Evolutionary conservation across 1,284 basidiomycete genomes (phyloP).

Genomic region (Butyriboletus regius): DNA sequence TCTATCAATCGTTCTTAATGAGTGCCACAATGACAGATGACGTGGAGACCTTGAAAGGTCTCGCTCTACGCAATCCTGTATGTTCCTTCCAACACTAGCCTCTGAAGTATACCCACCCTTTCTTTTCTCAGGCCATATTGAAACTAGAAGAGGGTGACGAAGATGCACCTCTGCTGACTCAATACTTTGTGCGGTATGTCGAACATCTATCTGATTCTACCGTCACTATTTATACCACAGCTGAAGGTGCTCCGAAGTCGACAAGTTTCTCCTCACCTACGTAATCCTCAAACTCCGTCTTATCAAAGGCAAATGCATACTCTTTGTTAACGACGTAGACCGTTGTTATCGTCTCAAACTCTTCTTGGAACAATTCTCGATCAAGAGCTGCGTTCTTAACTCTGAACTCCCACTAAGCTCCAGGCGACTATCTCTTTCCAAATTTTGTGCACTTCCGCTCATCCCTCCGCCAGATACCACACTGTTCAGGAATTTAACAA

Average conservation of each 20-base stretch:
- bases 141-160: constrained; percentile 81
- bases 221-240: not conserved
- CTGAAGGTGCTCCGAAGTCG: constrained; percentile 76
- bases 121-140: constrained; percentile 62
- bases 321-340: constrained; percentile 97
- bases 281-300: constrained; percentile 92
- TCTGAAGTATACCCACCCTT: not conserved
- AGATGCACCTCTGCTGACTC: constrained; percentile 71
- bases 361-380: constrained; percentile 95
- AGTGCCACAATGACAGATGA: constrained; percentile 97
- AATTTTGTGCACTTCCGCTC: not conserved
- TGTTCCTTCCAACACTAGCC: constrained; percentile 23
- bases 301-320: constrained; percentile 90
- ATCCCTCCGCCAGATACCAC: constrained; percentile 62
- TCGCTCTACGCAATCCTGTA: constrained; percentile 82
- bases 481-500: constrained; percentile 98
- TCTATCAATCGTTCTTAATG: constrained; percentile 94
- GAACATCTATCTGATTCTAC: not conserved
- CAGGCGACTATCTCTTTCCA: constrained; percentile 39
- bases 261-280: constrained; percentile 92
- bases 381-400: constrained; percentile 93
- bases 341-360: constrained; percentile 90
- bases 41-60: constrained; percentile 82
- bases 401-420: constrained; percentile 94
- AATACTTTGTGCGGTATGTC: constrained; percentile 71